These are phyloP conservation scores for Pistacia atlantica DNA, from an alignment of 345 rosid species.

Conservation along the genomic window DNA sequence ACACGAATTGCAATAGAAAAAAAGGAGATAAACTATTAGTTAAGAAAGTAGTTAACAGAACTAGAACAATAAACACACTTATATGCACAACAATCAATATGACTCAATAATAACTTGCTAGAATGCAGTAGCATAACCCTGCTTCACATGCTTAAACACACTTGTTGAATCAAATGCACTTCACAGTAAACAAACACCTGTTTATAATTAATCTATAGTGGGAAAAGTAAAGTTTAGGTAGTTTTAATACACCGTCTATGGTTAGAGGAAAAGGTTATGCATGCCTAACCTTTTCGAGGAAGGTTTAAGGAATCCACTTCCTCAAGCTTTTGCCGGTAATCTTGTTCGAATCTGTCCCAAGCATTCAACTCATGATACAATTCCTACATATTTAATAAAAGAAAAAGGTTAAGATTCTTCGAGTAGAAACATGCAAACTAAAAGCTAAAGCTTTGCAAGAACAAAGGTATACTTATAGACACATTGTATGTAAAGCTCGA, in stretches of 20 bases:
- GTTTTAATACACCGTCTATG: background rate
- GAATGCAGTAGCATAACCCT: background rate
- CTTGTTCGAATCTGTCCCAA: constrained; percentile 69
- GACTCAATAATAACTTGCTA: background rate
- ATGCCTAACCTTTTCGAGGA: constrained; percentile 58
- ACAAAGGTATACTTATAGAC: background rate
- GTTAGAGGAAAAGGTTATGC: background rate
- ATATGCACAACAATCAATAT: background rate
- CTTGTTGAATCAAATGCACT: background rate
- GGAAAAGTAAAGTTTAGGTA: background rate
- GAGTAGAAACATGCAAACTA: constrained; percentile 4
- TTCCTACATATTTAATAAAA: constrained; percentile 45
- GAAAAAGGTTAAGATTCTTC: constrained; percentile 16
- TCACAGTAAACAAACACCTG: background rate
- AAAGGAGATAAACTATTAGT: too few species aligned
- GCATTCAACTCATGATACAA: constrained; percentile 69
- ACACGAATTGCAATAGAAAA: background rate
- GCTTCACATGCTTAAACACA: background rate
- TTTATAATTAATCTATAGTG: background rate
- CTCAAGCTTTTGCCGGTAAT: constrained; percentile 49
- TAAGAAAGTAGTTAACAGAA: background rate
- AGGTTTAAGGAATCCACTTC: constrained; percentile 58
- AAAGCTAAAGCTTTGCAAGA: background rate
- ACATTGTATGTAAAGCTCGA: background rate
- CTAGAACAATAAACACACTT: background rate